Evolutionary conservation across 345 rosid species (phyloP).

Genomic region (Hibiscus tridactylites): DNA sequence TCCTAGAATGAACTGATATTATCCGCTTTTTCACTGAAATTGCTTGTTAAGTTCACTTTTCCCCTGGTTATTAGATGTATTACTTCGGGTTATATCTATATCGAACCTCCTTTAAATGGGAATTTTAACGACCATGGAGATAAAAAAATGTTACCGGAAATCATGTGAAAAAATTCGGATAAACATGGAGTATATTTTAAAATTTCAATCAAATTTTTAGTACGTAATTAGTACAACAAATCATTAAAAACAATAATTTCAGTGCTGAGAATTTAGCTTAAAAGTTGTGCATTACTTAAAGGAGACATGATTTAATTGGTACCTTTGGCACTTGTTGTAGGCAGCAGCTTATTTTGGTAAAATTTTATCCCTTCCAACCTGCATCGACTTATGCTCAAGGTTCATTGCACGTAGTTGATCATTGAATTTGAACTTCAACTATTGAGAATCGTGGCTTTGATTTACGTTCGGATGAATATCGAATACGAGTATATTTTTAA

Average conservation of each 20-base stretch:
- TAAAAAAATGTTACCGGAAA: no score
- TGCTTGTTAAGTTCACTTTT: no score
- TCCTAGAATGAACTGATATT: no score
- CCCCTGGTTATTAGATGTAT: no score
- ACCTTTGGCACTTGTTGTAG: not conserved
- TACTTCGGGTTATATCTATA: no score
- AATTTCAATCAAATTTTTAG: not conserved
- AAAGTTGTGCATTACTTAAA: not conserved
- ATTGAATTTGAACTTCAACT: not conserved
- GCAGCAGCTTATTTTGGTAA: slow-evolving; percentile 6
- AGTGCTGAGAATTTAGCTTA: not conserved
- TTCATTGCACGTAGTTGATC: not conserved
- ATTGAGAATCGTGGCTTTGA: not conserved
- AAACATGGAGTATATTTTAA: no score
- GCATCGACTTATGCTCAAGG: not conserved
- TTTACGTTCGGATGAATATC: not conserved
- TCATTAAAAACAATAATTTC: not conserved
- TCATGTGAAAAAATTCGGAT: no score
- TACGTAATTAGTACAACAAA: not conserved
- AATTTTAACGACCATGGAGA: no score
- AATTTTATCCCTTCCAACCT: not conserved
- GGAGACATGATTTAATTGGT: not conserved
- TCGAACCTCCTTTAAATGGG: no score
- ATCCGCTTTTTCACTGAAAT: no score
- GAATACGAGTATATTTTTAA: no score